Evolutionary conservation across 192 early-diverging fungal genomes (phyloP), one percentile per base, ranked within the genome.

Genomic region (Obelidium mucronatum): DNA sequence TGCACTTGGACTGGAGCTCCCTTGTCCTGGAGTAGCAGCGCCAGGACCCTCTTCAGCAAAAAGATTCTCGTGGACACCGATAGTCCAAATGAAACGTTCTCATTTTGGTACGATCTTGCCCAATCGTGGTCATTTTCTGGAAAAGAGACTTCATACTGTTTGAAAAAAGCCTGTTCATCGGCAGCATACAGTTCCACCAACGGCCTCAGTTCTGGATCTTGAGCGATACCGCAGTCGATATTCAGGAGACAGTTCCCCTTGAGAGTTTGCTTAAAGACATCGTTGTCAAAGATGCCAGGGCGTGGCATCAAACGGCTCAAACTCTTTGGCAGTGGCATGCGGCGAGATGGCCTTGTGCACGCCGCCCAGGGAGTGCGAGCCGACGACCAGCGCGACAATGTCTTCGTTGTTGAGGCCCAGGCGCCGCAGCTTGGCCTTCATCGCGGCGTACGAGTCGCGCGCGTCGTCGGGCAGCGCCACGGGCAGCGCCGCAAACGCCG

Each of bases 281-380:
- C 63, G 44, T 81, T 81, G 64, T 81, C 80, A 44, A 81, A 81
- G 6, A 79, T 36, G 19, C 77, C 76, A 17, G 80, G n/a, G 76
- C 8, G 80, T 79, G 5, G 26, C 26, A 59, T 81, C 80, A 64
- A 81, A 81, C 2, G 80, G 61, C 52, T 59, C 58, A 54, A 81
- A 78, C 24, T 76, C 40, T 39, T 78, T 33, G 56, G 36, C 77
- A 15, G 80, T 81, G 44, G 51, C 62, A 30, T 58, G 59, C 37
- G 74, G 74, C 6, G 74, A 58, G 33, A 67, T 67, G n/a, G 44
- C 74, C 26, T 13, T 34, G 65, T 76, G 74, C 24, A 62, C 74
- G 24, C 74, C 74, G 37, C 79, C 79, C 8, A 80, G 37, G 3
- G 79, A 65, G 40, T 80, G 79, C 24, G 31, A 26, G 44, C 79